Evolutionary conservation across 2,329 filamentous ascomycete species (phyloP).

Genomic region (Paradendryphiella salina): DNA sequence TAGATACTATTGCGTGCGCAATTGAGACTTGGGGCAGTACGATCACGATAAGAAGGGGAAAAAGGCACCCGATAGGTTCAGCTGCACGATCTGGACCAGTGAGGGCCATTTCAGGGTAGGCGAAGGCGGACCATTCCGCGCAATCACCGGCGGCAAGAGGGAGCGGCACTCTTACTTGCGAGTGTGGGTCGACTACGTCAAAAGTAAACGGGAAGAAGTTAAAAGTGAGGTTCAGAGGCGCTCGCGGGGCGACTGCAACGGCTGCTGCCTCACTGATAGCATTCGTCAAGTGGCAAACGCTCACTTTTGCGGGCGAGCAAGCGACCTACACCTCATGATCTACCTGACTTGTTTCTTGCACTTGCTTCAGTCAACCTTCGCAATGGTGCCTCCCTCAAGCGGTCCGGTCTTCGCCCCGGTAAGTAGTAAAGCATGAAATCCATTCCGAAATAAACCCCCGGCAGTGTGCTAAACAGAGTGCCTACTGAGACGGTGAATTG

Average conservation of each 20-base stretch:
- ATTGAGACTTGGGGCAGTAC: no score
- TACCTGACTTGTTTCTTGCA: not conserved
- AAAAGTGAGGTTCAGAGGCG: not conserved
- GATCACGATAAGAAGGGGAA: no score
- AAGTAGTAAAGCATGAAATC: not conserved
- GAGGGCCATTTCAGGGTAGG: no score
- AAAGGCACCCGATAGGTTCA: no score
- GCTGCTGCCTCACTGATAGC: not conserved
- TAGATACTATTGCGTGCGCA: no score
- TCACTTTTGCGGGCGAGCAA: not conserved
- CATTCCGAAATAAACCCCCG: not conserved
- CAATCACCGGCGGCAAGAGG: not conserved
- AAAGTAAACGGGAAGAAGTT: not conserved
- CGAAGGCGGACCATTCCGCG: no score
- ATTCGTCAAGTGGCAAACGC: not conserved
- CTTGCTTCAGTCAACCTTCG: no score
- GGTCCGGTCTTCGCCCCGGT: conserved; percentile 5
- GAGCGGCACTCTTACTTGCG: not conserved
- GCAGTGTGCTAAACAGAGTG: not conserved
- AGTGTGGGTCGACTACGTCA: not conserved
- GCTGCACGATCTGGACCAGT: no score
- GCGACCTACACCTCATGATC: not conserved
- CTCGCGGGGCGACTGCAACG: no score
- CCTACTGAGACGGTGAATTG: not conserved
- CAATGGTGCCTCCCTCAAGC: not conserved